Conservation (phyloP, 495 filamentous ascomycete species). For the Penicillium roqueforti region DNA sequence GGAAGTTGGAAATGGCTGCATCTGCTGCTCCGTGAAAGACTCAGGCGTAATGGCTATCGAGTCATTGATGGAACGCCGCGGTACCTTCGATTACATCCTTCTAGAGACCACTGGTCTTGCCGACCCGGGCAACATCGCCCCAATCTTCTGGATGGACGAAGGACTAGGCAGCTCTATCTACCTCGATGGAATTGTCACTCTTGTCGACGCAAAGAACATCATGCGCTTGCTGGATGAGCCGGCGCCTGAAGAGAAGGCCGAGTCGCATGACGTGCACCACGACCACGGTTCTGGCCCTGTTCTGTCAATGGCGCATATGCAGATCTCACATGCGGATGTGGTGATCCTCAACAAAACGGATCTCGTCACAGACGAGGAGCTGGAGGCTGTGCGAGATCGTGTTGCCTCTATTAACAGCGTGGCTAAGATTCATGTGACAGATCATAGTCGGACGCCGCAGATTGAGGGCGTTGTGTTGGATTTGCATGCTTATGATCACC, state of each 20-base stretch:
- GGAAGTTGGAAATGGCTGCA: constrained; percentile 92
- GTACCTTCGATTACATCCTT: constrained; percentile 95
- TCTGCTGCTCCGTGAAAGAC: constrained; percentile 98
- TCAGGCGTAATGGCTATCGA: constrained; percentile 90
- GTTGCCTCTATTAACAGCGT: constrained; percentile 83
- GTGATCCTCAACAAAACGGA: constrained; percentile 94
- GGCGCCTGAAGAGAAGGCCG: constrained; percentile 49
- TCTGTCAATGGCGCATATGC: constrained; percentile 87
- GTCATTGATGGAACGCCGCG: constrained; percentile 89
- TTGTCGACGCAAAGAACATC: constrained; percentile 95
- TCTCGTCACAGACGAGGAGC: constrained; percentile 65
- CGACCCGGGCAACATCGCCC: constrained; percentile 93
- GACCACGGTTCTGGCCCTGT: constrained; percentile 55
- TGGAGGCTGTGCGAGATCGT: constrained; percentile 60
- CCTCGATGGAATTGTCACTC: constrained; percentile 91
- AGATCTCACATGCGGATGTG: constrained; percentile 96
- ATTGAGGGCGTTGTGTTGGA: constrained; percentile 84
- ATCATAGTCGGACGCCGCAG: constrained; percentile 70
- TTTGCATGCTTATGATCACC: constrained; percentile 85
- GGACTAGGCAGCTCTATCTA: constrained; percentile 91
- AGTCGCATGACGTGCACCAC: constrained; percentile 43
- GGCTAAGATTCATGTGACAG: constrained; percentile 77
- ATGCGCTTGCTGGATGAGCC: constrained; percentile 73
- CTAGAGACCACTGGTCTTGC: constrained; percentile 95
- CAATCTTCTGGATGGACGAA: constrained; percentile 96